Conservation (phyloP, 2,329 filamentous ascomycete genomes). For the Triangularia verruculosa region DNA sequence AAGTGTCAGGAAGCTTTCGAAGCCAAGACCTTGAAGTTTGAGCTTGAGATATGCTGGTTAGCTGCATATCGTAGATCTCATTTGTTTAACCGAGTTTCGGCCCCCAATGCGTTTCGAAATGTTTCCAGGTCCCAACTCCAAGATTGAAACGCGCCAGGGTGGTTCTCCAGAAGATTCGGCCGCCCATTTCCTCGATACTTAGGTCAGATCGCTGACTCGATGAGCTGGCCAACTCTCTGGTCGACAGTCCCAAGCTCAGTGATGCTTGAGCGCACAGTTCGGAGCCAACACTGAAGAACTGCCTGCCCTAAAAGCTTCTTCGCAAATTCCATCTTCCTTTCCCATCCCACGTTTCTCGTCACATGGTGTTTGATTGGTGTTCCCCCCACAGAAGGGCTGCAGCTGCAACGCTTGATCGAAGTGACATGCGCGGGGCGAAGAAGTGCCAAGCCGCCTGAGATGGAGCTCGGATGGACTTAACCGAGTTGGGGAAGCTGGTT, state of each 20-base stretch:
- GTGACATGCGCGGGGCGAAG: neutral
- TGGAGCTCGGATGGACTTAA: conserved; percentile 7
- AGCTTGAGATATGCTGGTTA: neutral
- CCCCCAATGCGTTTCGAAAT: conserved; percentile 1
- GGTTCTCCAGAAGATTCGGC: conserved; percentile 2
- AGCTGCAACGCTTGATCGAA: conserved; percentile 15
- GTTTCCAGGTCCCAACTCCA: neutral
- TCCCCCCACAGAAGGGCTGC: conserved; percentile 11
- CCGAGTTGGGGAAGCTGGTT: conserved; percentile 16
- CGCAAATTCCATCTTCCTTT: neutral
- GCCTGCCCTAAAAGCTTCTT: neutral
- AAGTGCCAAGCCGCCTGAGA: conserved; percentile 1
- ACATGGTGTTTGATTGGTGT: conserved; percentile 20
- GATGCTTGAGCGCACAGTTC: neutral
- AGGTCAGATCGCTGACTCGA: neutral
- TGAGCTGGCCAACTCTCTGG: neutral
- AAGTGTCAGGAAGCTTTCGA: neutral
- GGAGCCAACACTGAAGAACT: neutral
- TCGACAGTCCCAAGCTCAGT: neutral
- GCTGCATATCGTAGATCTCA: neutral
- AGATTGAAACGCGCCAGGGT: conserved; percentile 1
- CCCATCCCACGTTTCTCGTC: conserved; percentile 3
- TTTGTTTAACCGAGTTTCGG: neutral
- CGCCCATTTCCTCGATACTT: neutral
- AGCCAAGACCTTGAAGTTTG: neutral